Evolutionary conservation across 768 basidiomycete species (phyloP), one percentile per base, ranked within the genome.

Genomic region (Lepiota venenata): DNA sequence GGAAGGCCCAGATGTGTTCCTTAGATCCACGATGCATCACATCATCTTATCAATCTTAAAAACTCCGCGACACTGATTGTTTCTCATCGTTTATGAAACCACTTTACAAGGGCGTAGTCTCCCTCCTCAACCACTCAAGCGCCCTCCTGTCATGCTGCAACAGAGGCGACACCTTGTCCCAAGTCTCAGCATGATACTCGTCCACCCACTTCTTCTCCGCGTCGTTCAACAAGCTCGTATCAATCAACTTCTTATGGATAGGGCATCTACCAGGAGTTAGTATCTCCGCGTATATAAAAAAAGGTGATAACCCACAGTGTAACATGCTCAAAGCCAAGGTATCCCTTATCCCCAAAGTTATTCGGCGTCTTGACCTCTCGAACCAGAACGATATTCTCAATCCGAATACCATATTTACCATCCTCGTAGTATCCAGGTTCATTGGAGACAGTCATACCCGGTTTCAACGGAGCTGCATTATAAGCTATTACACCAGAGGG

Each of bases 381-480:
- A 3, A 96, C 88, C 16, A 96, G 74, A 18, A 94, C 83, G 40
- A 98, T 79, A 67, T 83, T 93, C 71, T 99, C 96, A 61, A 96
- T 91, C 3, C 97, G 85, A 61, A 98, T 93, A 2, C 95, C 96
- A 63, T 87, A 98, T 42, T 78, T 73, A 1, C 94, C 96, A 61
- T 98, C 94, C 7, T 83, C 84, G 66, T 97, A 97, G 67, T 88
- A 96, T 8, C 94, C 93, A 1, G 94, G 94, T 60, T 96, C 94
- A 63, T 98, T 97, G 0, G 93, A 93, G 21, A 98, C 75, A 0
- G 92, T 92, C 89, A 93, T 93, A 8, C 93, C 93, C 4, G 81
- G 74, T 64, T 91, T 89, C 54, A 98, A 68, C 0, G 87, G 65
- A 0, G 83, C 80, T 38, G 67, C 83, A 67, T 94, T 92, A 66